A percentile compares a stretch with the other conserved stretches of the same genome.
These are phyloP conservation scores for Neurospora sublineolata DNA, from an alignment of 495 filamentous ascomycete species.

Conservation along the genomic window DNA sequence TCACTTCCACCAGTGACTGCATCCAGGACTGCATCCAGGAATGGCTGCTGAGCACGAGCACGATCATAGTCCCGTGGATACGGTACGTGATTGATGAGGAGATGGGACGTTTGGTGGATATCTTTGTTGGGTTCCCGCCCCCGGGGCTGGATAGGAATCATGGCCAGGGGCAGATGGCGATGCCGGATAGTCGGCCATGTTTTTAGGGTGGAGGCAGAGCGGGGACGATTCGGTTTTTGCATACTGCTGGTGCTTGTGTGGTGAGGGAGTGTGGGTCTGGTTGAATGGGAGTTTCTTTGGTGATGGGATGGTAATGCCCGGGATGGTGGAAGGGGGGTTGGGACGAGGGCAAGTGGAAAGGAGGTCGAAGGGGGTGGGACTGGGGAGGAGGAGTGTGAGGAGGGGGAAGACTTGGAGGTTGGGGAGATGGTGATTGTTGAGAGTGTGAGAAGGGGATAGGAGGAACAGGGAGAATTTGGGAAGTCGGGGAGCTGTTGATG, in stretches of 20 bases:
- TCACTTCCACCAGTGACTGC: slow-evolving; percentile 1
- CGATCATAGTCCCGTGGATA: slow-evolving; percentile 23
- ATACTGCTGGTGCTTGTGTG: slow-evolving; percentile 19
- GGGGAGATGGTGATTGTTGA: too few relatives aligned
- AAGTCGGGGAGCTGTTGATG: too few relatives aligned
- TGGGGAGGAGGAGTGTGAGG: too few relatives aligned
- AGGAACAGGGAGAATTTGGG: too few relatives aligned
- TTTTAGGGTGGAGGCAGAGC: slow-evolving; percentile 28
- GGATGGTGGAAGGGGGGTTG: too few relatives aligned
- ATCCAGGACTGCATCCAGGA: slow-evolving; percentile 6
- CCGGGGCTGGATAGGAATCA: slow-evolving; percentile 22
- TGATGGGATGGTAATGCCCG: neutral
- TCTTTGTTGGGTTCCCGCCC: slow-evolving; percentile 25
- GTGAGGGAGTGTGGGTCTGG: slow-evolving; percentile 18
- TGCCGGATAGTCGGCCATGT: slow-evolving; percentile 28
- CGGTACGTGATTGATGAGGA: slow-evolving; percentile 30
- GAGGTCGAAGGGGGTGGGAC: too few relatives aligned
- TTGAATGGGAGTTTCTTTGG: slow-evolving; percentile 14
- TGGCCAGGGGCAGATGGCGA: slow-evolving; percentile 14
- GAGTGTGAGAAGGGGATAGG: too few relatives aligned
- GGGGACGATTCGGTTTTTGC: slow-evolving; percentile 27
- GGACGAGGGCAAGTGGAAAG: too few relatives aligned
- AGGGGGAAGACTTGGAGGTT: too few relatives aligned
- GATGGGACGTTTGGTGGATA: slow-evolving; percentile 23
- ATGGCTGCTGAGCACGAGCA: slow-evolving; percentile 15